These are phyloP conservation scores for Penicillium angulare DNA, from an alignment of 495 filamentous ascomycete genomes.

Conservation along the genomic window DNA sequence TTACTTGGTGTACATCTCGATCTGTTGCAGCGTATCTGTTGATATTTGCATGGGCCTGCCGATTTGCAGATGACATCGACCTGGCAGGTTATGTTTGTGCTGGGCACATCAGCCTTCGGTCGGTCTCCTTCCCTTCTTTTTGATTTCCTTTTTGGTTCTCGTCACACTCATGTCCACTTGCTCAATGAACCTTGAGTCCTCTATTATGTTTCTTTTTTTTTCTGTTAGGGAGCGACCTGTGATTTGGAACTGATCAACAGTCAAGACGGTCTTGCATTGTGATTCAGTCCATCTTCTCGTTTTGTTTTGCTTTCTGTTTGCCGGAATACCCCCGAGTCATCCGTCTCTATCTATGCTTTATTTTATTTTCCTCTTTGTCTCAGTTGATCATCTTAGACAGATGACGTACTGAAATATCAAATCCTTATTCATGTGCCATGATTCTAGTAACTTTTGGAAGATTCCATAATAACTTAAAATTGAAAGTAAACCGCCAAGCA, in stretches of 20 bases:
- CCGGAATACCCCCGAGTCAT: slow-evolving; percentile 32
- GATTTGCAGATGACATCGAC: not conserved
- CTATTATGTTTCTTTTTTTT: slow-evolving; percentile 1
- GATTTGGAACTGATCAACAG: slow-evolving; percentile 9
- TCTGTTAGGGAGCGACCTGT: slow-evolving; percentile 7
- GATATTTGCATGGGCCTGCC: slow-evolving; percentile 14
- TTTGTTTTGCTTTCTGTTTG: slow-evolving; percentile 11
- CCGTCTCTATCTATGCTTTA: slow-evolving; percentile 8
- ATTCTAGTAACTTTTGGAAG: not conserved
- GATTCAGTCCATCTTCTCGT: slow-evolving; percentile 8
- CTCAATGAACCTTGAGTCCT: slow-evolving; percentile 7
- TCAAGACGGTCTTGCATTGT: slow-evolving; percentile 12
- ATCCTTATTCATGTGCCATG: slow-evolving; percentile 6
- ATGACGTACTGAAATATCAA: slow-evolving; percentile 20
- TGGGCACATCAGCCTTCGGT: slow-evolving; percentile 24
- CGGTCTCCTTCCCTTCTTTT: slow-evolving; percentile 11
- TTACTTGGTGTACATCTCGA: slow-evolving; percentile 5
- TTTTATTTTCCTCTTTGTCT: not conserved
- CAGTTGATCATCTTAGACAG: slow-evolving; percentile 10
- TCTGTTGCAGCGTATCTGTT: slow-evolving; percentile 9
- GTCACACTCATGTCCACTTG: slow-evolving; percentile 4
- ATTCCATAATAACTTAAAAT: not conserved
- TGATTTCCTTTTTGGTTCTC: slow-evolving; percentile 1
- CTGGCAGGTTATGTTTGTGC: slow-evolving; percentile 15
- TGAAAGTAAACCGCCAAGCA: slow-evolving; percentile 1